Percentiles rank a stretch among this genome's conserved stretches.
phyloP scores from a whole-genome alignment of 78 protist species.

The Guillardia theta region DNA sequence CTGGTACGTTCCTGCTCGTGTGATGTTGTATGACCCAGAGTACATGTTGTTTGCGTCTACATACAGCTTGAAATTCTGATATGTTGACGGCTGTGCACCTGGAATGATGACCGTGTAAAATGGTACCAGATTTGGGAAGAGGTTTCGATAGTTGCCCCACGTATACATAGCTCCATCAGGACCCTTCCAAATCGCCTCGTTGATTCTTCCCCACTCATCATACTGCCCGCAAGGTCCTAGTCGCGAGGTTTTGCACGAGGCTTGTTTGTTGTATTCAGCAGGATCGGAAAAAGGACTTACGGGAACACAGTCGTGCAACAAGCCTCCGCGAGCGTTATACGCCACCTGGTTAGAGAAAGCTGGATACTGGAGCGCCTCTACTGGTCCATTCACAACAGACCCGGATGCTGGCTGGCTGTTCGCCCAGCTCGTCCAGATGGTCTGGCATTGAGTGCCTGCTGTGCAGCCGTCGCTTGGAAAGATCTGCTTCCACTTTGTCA shows the following conservation, averaged over 20 bases:
- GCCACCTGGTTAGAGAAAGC: neutral
- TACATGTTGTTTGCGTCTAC: neutral
- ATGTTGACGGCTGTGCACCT: neutral
- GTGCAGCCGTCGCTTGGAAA: neutral
- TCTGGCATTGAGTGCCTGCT: neutral
- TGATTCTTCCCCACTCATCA: neutral
- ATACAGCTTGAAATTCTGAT: neutral
- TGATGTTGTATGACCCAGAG: neutral
- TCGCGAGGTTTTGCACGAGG: neutral
- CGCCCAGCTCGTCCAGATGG: neutral
- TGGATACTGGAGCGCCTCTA: neutral
- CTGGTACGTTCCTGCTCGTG: neutral
- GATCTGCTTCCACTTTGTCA: neutral
- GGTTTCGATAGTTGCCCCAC: neutral
- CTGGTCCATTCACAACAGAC: neutral
- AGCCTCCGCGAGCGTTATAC: neutral
- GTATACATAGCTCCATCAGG: neutral
- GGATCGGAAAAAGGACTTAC: neutral
- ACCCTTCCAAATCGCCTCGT: neutral
- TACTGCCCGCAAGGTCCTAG: neutral
- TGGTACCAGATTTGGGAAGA: neutral
- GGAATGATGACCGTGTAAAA: neutral
- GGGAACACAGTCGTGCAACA: neutral
- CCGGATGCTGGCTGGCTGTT: neutral
- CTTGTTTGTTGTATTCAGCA: neutral